phyloP scores from a whole-genome alignment of 2,329 filamentous ascomycete genomes.

The Penicillium janthinellum region DNA sequence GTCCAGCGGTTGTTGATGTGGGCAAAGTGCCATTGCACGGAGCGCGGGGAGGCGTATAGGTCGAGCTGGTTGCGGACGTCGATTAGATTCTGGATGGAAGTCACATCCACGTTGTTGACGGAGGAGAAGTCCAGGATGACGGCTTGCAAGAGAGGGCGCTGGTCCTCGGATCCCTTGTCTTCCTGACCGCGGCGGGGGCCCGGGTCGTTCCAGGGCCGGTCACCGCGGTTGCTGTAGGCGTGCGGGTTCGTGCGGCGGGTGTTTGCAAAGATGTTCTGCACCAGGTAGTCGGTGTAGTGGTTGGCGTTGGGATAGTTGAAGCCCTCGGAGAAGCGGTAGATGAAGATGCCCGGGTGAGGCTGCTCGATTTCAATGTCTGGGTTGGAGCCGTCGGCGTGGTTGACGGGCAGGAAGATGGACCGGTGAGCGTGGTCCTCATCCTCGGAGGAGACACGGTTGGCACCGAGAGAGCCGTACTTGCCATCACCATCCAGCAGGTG shows the following conservation, averaged over 20 bases:
- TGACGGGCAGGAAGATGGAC: constrained; percentile 83
- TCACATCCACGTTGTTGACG: constrained; percentile 92
- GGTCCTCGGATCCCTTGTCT: constrained; percentile 46
- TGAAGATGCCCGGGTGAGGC: constrained; percentile 90
- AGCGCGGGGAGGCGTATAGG: constrained; percentile 74
- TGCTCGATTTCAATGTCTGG: constrained; percentile 75
- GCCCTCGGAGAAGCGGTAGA: constrained; percentile 91
- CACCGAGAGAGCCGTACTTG: constrained; percentile 60
- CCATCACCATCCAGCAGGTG: constrained; percentile 67
- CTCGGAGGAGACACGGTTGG: constrained; percentile 31
- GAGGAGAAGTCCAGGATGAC: constrained; percentile 91
- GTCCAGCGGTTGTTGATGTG: constrained; percentile 93
- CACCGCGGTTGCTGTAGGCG: constrained; percentile 65
- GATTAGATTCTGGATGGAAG: constrained; percentile 87
- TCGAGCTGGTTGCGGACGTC: constrained; percentile 95
- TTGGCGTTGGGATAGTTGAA: constrained; percentile 97
- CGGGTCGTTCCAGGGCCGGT: constrained; percentile 94
- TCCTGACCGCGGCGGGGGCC: constrained; percentile 65
- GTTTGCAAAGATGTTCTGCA: constrained; percentile 65
- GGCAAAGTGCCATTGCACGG: constrained; percentile 95
- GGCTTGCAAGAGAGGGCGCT: constrained; percentile 74
- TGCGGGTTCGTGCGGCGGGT: constrained; percentile 76
- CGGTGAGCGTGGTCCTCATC: constrained; percentile 58
- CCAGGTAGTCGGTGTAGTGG: constrained; percentile 79
- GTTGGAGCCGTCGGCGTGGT: constrained; percentile 88